Conservation (phyloP, 345 rosid species). For the Erucastrum elatum region DNA sequence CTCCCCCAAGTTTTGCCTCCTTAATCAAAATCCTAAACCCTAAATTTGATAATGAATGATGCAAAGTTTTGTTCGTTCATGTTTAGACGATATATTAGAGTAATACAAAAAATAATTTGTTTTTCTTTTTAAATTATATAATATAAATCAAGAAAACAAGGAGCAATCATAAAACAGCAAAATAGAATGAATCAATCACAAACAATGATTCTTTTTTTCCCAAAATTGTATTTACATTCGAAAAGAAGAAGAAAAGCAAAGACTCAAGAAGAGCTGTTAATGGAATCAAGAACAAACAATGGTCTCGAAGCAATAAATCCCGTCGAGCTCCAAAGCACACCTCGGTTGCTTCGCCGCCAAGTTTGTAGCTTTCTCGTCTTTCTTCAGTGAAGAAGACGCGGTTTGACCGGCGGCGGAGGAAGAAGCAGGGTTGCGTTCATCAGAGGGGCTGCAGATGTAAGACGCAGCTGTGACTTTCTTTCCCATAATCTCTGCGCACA, state of each 20-base stretch:
- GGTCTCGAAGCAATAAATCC: slow-evolving; percentile 72
- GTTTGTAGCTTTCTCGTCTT: slow-evolving; percentile 15
- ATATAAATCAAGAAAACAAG: not conserved
- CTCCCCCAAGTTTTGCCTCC: slow-evolving; percentile 9
- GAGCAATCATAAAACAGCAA: slow-evolving; percentile 5
- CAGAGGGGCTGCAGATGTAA: slow-evolving; percentile 10
- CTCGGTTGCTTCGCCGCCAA: slow-evolving; percentile 37
- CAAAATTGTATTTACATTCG: slow-evolving; percentile 23
- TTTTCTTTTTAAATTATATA: not conserved
- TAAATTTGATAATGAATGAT: not conserved
- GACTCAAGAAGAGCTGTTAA: not conserved
- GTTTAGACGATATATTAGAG: not conserved
- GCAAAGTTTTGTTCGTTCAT: not conserved
- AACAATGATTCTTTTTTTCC: not conserved
- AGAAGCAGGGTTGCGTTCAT: slow-evolving; percentile 28
- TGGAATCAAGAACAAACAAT: slow-evolving; percentile 40
- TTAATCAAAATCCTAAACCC: not conserved
- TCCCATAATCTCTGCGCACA: slow-evolving; percentile 64
- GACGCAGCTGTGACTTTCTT: slow-evolving; percentile 38
- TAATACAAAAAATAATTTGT: not conserved
- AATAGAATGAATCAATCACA: slow-evolving; percentile 14
- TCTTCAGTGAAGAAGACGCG: slow-evolving; percentile 14
- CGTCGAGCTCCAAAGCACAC: slow-evolving; percentile 62
- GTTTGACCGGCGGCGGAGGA: slow-evolving; percentile 3
- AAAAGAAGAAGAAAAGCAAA: not conserved